Conservation (phyloP, 2,329 filamentous ascomycete genomes). For the Fusarium sp. region DNA sequence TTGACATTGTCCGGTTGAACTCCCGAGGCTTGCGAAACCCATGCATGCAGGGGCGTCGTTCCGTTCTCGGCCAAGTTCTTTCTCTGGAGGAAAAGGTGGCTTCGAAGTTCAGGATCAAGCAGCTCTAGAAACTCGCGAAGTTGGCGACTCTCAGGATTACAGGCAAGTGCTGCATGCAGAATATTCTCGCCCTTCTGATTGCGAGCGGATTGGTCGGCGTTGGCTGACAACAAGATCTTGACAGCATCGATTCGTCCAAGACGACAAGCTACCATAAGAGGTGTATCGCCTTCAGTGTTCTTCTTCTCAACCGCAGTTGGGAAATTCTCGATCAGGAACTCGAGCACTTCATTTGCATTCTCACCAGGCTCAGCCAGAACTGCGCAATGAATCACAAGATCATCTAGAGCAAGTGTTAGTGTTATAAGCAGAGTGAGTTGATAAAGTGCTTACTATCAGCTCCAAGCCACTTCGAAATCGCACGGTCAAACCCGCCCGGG, state of each 20-base stretch:
- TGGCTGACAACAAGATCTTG: constrained; percentile 72
- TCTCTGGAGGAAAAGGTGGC: constrained; percentile 70
- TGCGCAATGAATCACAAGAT: constrained; percentile 75
- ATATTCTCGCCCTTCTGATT: constrained; percentile 74
- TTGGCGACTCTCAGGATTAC: constrained; percentile 50
- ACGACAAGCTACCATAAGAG: constrained; percentile 74
- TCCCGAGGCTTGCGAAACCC: constrained; percentile 57
- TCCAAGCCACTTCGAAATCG: constrained; percentile 72
- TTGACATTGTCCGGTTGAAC: constrained; percentile 10
- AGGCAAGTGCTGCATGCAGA: constrained; percentile 67
- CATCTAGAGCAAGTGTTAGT: constrained; percentile 57
- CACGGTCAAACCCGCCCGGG: constrained; percentile 72
- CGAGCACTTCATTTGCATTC: constrained; percentile 66
- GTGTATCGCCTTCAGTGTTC: constrained; percentile 69
- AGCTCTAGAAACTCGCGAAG: constrained; percentile 66
- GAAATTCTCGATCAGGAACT: constrained; percentile 72
- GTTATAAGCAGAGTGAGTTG: constrained; percentile 1
- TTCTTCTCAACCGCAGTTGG: constrained; percentile 74
- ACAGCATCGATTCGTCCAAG: constrained; percentile 66
- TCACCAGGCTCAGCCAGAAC: constrained; percentile 60
- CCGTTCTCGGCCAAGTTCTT: constrained; percentile 63
- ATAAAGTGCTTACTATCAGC: constrained; percentile 64
- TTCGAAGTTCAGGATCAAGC: constrained; percentile 68
- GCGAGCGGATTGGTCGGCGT: constrained; percentile 75
- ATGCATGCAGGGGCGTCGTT: constrained; percentile 73